A percentile compares a stretch with the other conserved stretches of the same genome.
These are phyloP conservation scores for Verticillium klebahnii DNA, from an alignment of 2,329 filamentous ascomycete species.

Conservation along the genomic window DNA sequence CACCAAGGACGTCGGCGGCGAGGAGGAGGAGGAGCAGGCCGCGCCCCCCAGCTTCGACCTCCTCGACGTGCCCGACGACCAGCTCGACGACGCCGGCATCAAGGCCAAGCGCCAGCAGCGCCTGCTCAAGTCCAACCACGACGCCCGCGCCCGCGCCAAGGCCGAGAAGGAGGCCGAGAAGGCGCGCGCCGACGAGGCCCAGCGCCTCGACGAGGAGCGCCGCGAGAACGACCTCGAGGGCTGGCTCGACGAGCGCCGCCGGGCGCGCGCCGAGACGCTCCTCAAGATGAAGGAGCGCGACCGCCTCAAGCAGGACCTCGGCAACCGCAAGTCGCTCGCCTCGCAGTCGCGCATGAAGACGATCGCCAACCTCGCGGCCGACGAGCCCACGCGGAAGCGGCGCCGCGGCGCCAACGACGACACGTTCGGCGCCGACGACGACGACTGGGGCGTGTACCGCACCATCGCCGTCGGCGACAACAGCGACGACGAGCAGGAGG, in stretches of 20 bases:
- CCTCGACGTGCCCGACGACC: constrained; percentile 82
- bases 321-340: constrained; percentile 93
- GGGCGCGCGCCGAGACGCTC: constrained; percentile 64
- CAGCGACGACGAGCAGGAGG: constrained; percentile 86
- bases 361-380: constrained; percentile 90
- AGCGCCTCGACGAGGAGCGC: constrained; percentile 76
- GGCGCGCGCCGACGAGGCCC: constrained; percentile 75
- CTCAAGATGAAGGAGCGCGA: constrained; percentile 91
- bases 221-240: constrained; percentile 78
- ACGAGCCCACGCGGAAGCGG: constrained; percentile 79
- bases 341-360: constrained; percentile 98
- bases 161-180: constrained; percentile 93
- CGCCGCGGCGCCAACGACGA: constrained; percentile 88
- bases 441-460: constrained; percentile 96
- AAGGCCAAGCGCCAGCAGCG: constrained; percentile 93
- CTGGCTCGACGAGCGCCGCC: constrained; percentile 81
- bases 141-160: constrained; percentile 89
- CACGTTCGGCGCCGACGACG: constrained; percentile 93
- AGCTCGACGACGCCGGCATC: constrained; percentile 84
- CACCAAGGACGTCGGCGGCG: constrained; percentile 86
- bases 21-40: constrained; percentile 72
- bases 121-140: constrained; percentile 90
- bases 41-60: constrained; percentile 84
- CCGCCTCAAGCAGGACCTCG: constrained; percentile 86
- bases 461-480: constrained; percentile 80